Evolutionary conservation across 192 early-diverging fungal genomes (phyloP), one percentile per base, ranked within the genome.

Genomic region (Oehlia diaphana): DNA sequence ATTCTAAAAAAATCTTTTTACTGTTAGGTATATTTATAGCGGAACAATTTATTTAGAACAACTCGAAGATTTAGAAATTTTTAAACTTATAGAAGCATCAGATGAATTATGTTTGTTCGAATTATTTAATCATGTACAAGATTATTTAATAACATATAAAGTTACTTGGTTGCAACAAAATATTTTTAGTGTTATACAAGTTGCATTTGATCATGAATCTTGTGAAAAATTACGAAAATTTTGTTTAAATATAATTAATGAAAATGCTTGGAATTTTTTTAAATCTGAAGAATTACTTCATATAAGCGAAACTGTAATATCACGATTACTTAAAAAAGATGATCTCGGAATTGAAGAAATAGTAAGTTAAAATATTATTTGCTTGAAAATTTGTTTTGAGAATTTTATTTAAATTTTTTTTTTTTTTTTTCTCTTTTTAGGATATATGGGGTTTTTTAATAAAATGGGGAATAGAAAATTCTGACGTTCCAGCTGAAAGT

Each of bases 141-240:
- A 73, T 44, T 73, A 73, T 47, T 26, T 73, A 50, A 28, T 73
- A n/a, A 26, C 33, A 28, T 23, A 53, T 73, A 44, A 49, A 73
- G 49, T 9, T 73, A 39, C 16, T 42, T 73, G 71, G 71, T 6
- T 73, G 39, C 37, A 44, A n/a, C 44, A 53, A 31, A 73, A 73
- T 53, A 26, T 73, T n/a, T 33, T 73, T 16, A 35, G 16, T 73
- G 44, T 44, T 28, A 39, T 44, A 31, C 39, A 23, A 10, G 49
- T 50, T 50, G 49, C 49, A 44, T 53, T 50, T 44, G 9, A 44
- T 21, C 49, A 73, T n/a, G 71, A 50, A 28, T 33, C 42, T 12
- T 73, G 71, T 73, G 39, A 28, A 7, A 73, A 44, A 44, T 73
- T 73, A 47, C 39, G 53, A 73, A 73, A 73, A 31, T 53, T 50